These are phyloP conservation scores for Coccomyxa sp. DNA, from an alignment of 139 green algal genomes.

Conservation along the genomic window DNA sequence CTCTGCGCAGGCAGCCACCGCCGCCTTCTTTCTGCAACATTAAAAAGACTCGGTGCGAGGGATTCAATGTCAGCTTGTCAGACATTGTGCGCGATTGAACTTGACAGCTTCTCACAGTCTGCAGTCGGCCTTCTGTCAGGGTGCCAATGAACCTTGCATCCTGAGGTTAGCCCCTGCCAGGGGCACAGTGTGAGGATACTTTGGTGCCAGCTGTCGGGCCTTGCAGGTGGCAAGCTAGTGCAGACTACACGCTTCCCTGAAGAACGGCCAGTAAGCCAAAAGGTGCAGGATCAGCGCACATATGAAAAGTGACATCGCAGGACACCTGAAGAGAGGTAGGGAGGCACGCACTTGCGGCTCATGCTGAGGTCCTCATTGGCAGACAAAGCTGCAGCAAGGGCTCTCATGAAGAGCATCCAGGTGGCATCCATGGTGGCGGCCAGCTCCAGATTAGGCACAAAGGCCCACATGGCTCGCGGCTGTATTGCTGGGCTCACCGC, in stretches of 20 bases:
- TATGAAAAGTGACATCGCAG: background rate
- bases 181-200: too few relatives aligned
- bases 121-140: too few relatives aligned
- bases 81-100: background rate
- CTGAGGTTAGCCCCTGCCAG: too few relatives aligned
- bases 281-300: too few relatives aligned
- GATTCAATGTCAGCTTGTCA: background rate
- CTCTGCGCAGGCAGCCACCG: conserved; percentile 1
- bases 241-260: too few relatives aligned
- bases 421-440: conserved; percentile 17
- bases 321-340: background rate
- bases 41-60: background rate
- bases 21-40: conserved; percentile 4
- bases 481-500: conserved; percentile 35
- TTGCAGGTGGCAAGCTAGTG: too few relatives aligned
- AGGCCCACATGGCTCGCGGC: conserved; percentile 55
- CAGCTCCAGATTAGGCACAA: conserved; percentile 39
- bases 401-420: conserved; percentile 29
- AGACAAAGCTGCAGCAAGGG: conserved; percentile 1
- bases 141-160: too few relatives aligned
- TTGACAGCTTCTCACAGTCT: too few relatives aligned
- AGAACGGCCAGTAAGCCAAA: too few relatives aligned
- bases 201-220: too few relatives aligned
- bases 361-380: conserved; percentile 12
- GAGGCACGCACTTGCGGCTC: conserved; percentile 1